Evolutionary conservation across 225 moss, liverwort and hornwort species (phyloP).

Genomic region (Thuidium tamariscinum): DNA sequence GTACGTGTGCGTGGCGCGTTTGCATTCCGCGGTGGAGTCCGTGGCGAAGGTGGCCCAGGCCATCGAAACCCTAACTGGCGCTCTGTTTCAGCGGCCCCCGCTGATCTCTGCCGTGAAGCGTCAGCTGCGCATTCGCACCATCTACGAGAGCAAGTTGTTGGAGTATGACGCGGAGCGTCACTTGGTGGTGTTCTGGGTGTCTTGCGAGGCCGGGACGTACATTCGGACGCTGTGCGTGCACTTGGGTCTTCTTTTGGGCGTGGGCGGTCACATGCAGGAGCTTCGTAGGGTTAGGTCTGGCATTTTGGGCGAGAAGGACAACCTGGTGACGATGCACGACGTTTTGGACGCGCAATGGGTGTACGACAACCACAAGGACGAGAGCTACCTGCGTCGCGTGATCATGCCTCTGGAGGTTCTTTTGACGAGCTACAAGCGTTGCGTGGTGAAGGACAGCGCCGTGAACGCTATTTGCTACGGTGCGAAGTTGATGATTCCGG

Average conservation of each 20-base stretch:
- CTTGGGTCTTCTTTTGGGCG: constrained; percentile 76
- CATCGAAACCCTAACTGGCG: constrained; percentile 90
- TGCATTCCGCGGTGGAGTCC: constrained; percentile 83
- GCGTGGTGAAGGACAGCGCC: constrained; percentile 89
- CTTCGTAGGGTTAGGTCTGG: constrained; percentile 86
- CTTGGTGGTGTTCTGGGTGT: constrained; percentile 92
- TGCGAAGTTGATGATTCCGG: constrained; percentile 94
- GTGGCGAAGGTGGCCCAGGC: constrained; percentile 79
- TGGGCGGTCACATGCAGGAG: constrained; percentile 97
- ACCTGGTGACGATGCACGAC: constrained; percentile 94
- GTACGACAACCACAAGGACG: constrained; percentile 85
- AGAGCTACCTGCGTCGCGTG: constrained; percentile 73
- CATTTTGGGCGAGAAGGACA: constrained; percentile 92
- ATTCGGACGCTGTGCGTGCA: constrained; percentile 92
- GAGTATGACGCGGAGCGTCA: constrained; percentile 95
- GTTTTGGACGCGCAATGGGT: constrained; percentile 96
- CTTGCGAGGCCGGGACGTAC: constrained; percentile 92
- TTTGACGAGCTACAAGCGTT: constrained; percentile 79
- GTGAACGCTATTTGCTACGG: constrained; percentile 98
- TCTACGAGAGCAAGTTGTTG: constrained; percentile 87
- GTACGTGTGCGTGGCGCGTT: constrained; percentile 87
- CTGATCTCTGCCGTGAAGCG: constrained; percentile 87
- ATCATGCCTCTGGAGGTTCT: constrained; percentile 96
- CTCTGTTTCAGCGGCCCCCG: constrained; percentile 85
- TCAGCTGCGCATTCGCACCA: constrained; percentile 88